Evolutionary conservation across 345 rosid species (phyloP).

Genomic region (Rhodamnia rubescens): DNA sequence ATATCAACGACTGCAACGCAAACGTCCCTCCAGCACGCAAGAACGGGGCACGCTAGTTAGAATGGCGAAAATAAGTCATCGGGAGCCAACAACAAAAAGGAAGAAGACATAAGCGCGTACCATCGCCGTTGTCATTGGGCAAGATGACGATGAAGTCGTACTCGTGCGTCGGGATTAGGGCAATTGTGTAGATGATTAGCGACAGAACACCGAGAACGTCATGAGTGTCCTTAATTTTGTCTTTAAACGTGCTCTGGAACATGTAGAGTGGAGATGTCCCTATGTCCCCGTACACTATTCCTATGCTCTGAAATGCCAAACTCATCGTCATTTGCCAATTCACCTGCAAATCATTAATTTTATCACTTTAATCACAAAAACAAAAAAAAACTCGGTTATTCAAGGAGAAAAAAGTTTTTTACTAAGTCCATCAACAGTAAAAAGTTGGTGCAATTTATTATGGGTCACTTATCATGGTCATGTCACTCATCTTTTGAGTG

Average conservation of each 20-base stretch:
- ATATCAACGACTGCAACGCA: slow-evolving; percentile 57
- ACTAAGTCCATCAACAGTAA: background rate
- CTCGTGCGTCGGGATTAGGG: slow-evolving; percentile 44
- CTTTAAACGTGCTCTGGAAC: slow-evolving; percentile 39
- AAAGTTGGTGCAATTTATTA: too few relatives aligned
- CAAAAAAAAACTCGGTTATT: background rate
- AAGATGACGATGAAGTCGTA: slow-evolving; percentile 56
- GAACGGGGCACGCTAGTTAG: background rate
- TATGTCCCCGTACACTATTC: slow-evolving; percentile 67
- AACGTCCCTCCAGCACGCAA: slow-evolving; percentile 56
- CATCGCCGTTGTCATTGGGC: slow-evolving; percentile 84
- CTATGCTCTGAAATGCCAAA: slow-evolving; percentile 64
- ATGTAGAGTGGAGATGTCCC: slow-evolving; percentile 82
- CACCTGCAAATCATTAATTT: background rate
- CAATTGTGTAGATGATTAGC: slow-evolving; percentile 53
- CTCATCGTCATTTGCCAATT: slow-evolving; percentile 46
- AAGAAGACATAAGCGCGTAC: slow-evolving; percentile 4
- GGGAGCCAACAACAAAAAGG: background rate
- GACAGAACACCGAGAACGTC: slow-evolving; percentile 61
- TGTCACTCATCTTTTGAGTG: too few relatives aligned
- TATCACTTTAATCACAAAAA: background rate
- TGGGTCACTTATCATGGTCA: too few relatives aligned
- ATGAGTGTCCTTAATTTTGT: slow-evolving; percentile 22
- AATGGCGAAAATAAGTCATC: background rate
- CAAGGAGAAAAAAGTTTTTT: background rate